These are phyloP conservation scores for Didymella arachidicola DNA, from an alignment of 2,329 filamentous ascomycete genomes.

Conservation along the genomic window DNA sequence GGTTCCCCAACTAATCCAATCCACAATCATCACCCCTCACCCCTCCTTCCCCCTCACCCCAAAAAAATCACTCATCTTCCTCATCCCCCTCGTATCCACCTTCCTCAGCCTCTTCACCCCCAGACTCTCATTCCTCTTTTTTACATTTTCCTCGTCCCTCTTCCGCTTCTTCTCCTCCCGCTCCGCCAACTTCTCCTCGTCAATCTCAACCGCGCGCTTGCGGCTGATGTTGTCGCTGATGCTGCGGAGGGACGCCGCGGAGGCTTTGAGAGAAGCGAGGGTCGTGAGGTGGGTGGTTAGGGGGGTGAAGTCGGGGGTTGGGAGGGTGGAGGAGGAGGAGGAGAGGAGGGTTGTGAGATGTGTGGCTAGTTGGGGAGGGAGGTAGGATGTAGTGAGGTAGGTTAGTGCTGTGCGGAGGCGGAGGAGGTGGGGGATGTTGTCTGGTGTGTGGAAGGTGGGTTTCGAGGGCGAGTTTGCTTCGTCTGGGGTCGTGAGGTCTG, in stretches of 20 bases:
- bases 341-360: conserved; percentile 49
- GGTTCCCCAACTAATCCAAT: too few relatives aligned
- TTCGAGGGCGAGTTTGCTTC: conserved; percentile 6
- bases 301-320: conserved; percentile 69
- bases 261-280: conserved; percentile 71
- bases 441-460: conserved; percentile 39
- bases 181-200: conserved; percentile 70
- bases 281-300: conserved; percentile 74
- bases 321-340: too few relatives aligned
- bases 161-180: conserved; percentile 82
- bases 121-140: conserved; percentile 79
- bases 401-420: conserved; percentile 69
- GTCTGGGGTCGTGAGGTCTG: neutral
- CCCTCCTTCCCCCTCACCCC: too few relatives aligned
- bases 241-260: conserved; percentile 74
- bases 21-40: too few relatives aligned
- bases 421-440: conserved; percentile 65
- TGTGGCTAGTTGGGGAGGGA: conserved; percentile 54
- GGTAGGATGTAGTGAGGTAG: conserved; percentile 70
- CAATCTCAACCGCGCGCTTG: conserved; percentile 64
- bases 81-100: conserved; percentile 91
- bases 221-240: conserved; percentile 71
- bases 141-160: conserved; percentile 87
- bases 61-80: conserved; percentile 96
- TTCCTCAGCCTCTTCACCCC: conserved; percentile 85